phyloP scores from a whole-genome alignment of 176 grass and related monocot species.

The Coix lacrymajobi region DNA sequence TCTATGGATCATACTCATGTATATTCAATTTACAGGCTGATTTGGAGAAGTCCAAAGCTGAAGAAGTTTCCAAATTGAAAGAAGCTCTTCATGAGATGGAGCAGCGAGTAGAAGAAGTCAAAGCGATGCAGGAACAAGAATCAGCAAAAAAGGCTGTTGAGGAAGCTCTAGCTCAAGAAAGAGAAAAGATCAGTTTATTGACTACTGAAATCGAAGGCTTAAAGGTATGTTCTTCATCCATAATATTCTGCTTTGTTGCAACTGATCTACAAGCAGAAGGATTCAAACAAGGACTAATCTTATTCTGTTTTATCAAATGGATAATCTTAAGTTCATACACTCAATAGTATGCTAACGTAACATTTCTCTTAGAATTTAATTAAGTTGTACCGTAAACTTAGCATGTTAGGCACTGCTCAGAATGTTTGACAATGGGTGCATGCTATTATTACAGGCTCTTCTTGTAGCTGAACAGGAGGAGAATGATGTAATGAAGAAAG shows the following conservation, averaged over 20 bases:
- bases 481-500: constrained; percentile 48
- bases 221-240: constrained; percentile 35
- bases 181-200: constrained; percentile 59
- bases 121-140: constrained; percentile 53
- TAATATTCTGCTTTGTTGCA: background rate
- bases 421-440: background rate
- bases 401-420: background rate
- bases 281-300: background rate
- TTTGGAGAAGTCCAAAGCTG: constrained; percentile 66
- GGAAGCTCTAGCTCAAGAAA: constrained; percentile 69
- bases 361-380: background rate
- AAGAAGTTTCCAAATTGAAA: constrained; percentile 65
- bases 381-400: constrained; percentile 18
- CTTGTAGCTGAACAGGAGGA: constrained; percentile 49
- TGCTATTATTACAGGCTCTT: constrained; percentile 46
- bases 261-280: background rate
- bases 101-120: constrained; percentile 53
- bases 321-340: background rate
- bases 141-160: constrained; percentile 69
- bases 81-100: constrained; percentile 59
- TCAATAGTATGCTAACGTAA: background rate
- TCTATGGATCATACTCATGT: constrained; percentile 9
- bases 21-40: constrained; percentile 49
- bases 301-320: constrained; percentile 4
- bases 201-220: constrained; percentile 54